Percentiles rank a stretch among this genome's conserved stretches.
Evolutionary conservation across 805 yeast species (phyloP).

Genomic region (Saccharomycopsis javanensis): DNA sequence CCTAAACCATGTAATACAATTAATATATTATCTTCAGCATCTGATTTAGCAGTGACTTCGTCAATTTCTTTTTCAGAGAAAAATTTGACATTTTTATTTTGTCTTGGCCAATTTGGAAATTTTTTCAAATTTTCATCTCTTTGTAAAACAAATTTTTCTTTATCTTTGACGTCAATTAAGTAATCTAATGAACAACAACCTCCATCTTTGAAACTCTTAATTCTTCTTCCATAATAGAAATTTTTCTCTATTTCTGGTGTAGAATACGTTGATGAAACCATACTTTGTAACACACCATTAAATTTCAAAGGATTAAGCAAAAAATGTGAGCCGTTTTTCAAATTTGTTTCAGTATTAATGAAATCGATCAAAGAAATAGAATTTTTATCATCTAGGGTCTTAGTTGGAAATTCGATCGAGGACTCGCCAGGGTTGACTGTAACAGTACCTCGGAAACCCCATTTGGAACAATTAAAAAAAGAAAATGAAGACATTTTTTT

Average conservation of each 20-base stretch:
- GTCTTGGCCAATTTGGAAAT: conserved; percentile 44
- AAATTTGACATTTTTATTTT: conserved; percentile 64
- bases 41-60: conserved; percentile 26
- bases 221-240: conserved; percentile 67
- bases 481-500: conserved; percentile 1
- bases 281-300: conserved; percentile 72
- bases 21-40: conserved; percentile 41
- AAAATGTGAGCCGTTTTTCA: conserved; percentile 39
- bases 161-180: conserved; percentile 33
- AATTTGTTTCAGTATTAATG: conserved; percentile 26
- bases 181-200: conserved; percentile 72
- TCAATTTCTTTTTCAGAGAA: conserved; percentile 37
- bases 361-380: conserved; percentile 22
- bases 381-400: conserved; percentile 15
- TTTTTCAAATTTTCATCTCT: conserved; percentile 26
- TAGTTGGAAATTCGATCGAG: conserved; percentile 27
- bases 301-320: conserved; percentile 50
- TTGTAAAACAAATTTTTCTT: conserved; percentile 16
- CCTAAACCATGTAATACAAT: conserved; percentile 64
- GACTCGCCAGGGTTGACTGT: conserved; percentile 28
- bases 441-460: conserved; percentile 27
- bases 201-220: conserved; percentile 50
- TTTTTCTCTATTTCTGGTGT: conserved; percentile 41
- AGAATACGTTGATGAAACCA: conserved; percentile 47
- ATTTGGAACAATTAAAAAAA: conserved; percentile 15